Evolutionary conservation across 371 early-diverging fungal genomes (phyloP), one percentile per base, ranked within the genome.

Genomic region (Zychaea mexicana): DNA sequence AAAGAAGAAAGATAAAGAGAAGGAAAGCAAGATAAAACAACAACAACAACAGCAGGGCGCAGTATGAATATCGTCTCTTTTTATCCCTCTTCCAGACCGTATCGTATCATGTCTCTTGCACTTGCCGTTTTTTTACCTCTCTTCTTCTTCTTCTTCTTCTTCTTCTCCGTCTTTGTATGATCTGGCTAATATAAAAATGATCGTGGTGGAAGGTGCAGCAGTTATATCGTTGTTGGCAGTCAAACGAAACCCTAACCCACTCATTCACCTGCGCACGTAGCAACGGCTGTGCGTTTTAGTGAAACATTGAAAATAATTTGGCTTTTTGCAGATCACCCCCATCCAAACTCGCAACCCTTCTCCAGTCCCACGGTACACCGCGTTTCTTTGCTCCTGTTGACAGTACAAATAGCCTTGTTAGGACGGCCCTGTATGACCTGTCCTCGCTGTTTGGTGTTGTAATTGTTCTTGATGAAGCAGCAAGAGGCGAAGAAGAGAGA

Each of bases 241-340:
- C 10, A 45, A 10, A n/a, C 17, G 5, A 12, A 19, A 45, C 12
- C 12, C 4, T 10, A 17, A 45, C 17, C 45, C 49, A 49, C 49
- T 3, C 49, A 24, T 19, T 9, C n/a, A 36, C 38, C 38, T 22
- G 49, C 22, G 49, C 49, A 49, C 49, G 49, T 49, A 49, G 24
- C 45, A 6, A 6, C 49, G 49, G 49, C 49, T 49, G 49, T 49
- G 49, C 49, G 49, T 49, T 49, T 49, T 49, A 24, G 49, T 49
- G 49, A 4, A 49, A 49, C 49, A 12, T 24, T 49, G 24, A 49
- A 49, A 49, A 49, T 22, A 46, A 36, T 36, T 46, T 21, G 46
- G 17, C 19, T 46, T 9, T n/a, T 49, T 49, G 49, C 49, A 49
- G 49, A 49, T 49, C 49, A 5, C 13, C 22, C n/a, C 46, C 19